phyloP scores from a whole-genome alignment of 805 yeast genomes.

The Sporopachydermia quercuum region DNA sequence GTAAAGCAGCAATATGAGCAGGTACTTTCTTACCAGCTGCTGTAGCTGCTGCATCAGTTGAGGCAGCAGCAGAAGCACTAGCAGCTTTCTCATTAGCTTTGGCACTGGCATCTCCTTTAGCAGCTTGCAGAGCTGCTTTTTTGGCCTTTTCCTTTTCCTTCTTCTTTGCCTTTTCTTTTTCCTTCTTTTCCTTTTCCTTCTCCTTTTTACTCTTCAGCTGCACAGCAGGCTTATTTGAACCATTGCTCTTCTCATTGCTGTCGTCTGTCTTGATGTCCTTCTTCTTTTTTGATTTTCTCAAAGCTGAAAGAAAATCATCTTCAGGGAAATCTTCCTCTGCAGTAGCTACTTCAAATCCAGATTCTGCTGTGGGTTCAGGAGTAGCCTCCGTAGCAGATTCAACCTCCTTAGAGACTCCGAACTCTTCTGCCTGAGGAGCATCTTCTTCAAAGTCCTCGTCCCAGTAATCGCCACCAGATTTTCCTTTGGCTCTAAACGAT shows the following conservation, averaged over 20 bases:
- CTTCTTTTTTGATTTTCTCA: conserved; percentile 67
- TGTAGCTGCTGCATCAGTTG: conserved; percentile 18
- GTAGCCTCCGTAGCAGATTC: conserved; percentile 9
- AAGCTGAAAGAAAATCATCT: conserved; percentile 52
- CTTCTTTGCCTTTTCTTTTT: conserved; percentile 25
- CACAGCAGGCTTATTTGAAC: conserved; percentile 10
- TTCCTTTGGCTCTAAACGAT: conserved; percentile 30
- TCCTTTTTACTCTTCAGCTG: conserved; percentile 44
- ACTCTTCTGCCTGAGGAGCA: conserved; percentile 35
- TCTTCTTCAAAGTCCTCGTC: conserved; percentile 55
- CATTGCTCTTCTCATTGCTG: conserved; percentile 35
- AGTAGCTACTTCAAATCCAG: conserved; percentile 12
- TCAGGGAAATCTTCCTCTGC: conserved; percentile 18
- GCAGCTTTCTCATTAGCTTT: conserved; percentile 42
- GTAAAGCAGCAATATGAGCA: conserved; percentile 85
- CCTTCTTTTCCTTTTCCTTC: conserved; percentile 90
- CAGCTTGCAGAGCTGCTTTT: conserved; percentile 80
- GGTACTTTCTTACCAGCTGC: conserved; percentile 59
- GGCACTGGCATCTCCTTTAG: conserved; percentile 60
- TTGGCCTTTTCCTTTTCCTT: conserved; percentile 46
- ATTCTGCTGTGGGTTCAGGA: conserved; percentile 8
- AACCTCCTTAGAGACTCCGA: conserved; percentile 24
- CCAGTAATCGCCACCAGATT: conserved; percentile 64
- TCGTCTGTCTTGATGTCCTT: conserved; percentile 50
- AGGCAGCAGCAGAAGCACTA: conserved; percentile 23